phyloP scores from a whole-genome alignment of 2,329 filamentous ascomycete genomes.

The Bipolaris sorokiniana region DNA sequence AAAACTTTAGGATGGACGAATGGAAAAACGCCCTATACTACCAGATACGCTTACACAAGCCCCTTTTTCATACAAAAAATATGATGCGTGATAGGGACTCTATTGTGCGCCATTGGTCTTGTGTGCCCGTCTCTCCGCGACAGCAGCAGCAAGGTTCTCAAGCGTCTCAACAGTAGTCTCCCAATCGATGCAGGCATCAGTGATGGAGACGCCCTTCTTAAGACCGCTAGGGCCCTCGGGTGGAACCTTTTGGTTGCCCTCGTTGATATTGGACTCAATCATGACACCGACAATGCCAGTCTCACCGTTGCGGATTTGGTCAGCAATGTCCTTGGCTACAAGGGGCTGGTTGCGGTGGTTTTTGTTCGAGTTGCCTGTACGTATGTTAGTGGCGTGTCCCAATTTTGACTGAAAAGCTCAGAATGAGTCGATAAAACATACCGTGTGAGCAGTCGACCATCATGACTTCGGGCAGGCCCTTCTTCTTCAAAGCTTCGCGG shows the following conservation, averaged over 20 bases:
- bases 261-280: conserved; percentile 98
- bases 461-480: conserved; percentile 84
- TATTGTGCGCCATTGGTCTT: conserved; percentile 32
- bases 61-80: not conserved
- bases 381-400: not conserved
- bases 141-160: conserved; percentile 83
- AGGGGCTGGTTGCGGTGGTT: conserved; percentile 97
- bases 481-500: conserved; percentile 78
- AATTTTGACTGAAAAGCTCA: no score
- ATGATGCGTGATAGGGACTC: not conserved
- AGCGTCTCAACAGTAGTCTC: conserved; percentile 80
- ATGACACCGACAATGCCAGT: conserved; percentile 92
- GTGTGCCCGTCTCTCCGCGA: conserved; percentile 72
- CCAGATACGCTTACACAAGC: not conserved
- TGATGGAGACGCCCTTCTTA: conserved; percentile 92
- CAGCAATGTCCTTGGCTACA: conserved; percentile 79
- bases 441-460: conserved; percentile 99
- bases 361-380: conserved; percentile 89
- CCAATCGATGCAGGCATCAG: conserved; percentile 96
- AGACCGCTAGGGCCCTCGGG: conserved; percentile 77
- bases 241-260: conserved; percentile 79
- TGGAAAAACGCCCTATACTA: not conserved
- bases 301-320: conserved; percentile 88
- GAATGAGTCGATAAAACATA: conserved; percentile 50
- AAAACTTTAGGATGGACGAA: not conserved